Evolutionary conservation across 176 grass and related monocot species (phyloP).

Genomic region (Oryza australiensis): DNA sequence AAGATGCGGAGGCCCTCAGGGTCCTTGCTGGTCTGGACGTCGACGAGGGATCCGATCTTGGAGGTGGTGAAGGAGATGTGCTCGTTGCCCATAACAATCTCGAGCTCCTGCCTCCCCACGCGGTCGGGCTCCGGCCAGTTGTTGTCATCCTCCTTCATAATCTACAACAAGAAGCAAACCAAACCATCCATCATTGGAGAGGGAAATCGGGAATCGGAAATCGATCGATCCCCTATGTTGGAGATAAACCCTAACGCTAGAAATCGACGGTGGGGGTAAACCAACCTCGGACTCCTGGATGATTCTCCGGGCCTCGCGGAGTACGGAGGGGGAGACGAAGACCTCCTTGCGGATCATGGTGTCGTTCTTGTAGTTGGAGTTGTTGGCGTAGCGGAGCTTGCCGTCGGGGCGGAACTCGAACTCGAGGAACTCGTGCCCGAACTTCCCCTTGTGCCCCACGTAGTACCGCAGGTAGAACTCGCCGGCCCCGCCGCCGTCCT

Average conservation of each 20-base stretch:
- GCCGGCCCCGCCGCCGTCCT: slow-evolving; percentile 22
- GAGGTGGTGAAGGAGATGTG: slow-evolving; percentile 98
- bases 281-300: slow-evolving; percentile 87
- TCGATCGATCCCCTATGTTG: not conserved
- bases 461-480: slow-evolving; percentile 99
- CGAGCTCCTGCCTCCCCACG: slow-evolving; percentile 91
- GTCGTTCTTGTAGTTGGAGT: slow-evolving; percentile 99
- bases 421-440: slow-evolving; percentile 98
- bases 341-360: slow-evolving; percentile 99
- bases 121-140: slow-evolving; percentile 95
- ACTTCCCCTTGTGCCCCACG: slow-evolving; percentile 98
- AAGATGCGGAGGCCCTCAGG: slow-evolving; percentile 91
- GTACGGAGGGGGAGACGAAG: slow-evolving; percentile 87
- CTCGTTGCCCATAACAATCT: slow-evolving; percentile 96
- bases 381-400: slow-evolving; percentile 98
- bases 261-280: not conserved
- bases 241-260: slow-evolving; percentile 42
- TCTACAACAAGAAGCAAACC: slow-evolving; percentile 36
- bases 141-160: slow-evolving; percentile 95
- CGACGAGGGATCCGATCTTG: slow-evolving; percentile 91
- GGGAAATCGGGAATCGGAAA: not conserved
- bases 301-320: slow-evolving; percentile 89
- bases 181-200: not conserved
- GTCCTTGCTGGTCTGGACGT: slow-evolving; percentile 88
- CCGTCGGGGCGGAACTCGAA: slow-evolving; percentile 99